Conservation (phyloP, 2,329 filamentous ascomycete species). For the Monosporascus sp. region DNA sequence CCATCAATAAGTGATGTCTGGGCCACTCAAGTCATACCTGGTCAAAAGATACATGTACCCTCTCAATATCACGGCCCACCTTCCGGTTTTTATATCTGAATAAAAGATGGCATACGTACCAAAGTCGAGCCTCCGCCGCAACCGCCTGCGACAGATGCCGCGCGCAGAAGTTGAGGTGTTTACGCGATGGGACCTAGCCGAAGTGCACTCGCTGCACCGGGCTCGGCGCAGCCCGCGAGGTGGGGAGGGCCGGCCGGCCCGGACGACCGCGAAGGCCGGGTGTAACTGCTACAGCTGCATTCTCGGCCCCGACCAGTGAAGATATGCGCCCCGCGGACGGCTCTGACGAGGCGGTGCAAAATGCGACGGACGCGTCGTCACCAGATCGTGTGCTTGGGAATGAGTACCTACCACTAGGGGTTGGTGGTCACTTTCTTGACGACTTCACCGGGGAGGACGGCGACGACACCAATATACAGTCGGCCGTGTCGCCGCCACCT, state of each 20-base stretch:
- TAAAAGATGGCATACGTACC: slow-evolving; percentile 6
- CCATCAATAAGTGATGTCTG: too few species aligned
- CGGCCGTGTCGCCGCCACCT: too few species aligned
- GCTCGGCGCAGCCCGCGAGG: slow-evolving; percentile 9
- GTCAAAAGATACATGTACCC: too few species aligned
- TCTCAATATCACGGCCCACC: too few species aligned
- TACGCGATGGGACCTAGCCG: slow-evolving; percentile 8
- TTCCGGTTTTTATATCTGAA: too few species aligned
- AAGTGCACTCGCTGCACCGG: slow-evolving; percentile 13
- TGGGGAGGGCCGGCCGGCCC: slow-evolving; percentile 10
- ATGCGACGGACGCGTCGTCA: neutral
- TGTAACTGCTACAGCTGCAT: neutral
- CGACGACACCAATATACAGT: too few species aligned
- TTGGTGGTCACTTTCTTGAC: too few species aligned
- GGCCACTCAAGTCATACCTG: too few species aligned
- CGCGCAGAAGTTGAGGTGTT: slow-evolving; percentile 11
- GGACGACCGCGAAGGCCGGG: slow-evolving; percentile 10
- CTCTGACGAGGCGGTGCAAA: neutral
- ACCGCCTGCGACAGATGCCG: slow-evolving; percentile 16
- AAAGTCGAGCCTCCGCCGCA: slow-evolving; percentile 12
- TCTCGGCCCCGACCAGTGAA: neutral
- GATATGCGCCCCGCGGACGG: neutral
- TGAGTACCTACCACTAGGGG: too few species aligned
- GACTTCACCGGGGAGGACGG: too few species aligned
- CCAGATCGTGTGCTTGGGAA: too few species aligned